Evolutionary conservation across 352 stramenopile species (phyloP).

Genomic region (Pythium guiyangense): DNA sequence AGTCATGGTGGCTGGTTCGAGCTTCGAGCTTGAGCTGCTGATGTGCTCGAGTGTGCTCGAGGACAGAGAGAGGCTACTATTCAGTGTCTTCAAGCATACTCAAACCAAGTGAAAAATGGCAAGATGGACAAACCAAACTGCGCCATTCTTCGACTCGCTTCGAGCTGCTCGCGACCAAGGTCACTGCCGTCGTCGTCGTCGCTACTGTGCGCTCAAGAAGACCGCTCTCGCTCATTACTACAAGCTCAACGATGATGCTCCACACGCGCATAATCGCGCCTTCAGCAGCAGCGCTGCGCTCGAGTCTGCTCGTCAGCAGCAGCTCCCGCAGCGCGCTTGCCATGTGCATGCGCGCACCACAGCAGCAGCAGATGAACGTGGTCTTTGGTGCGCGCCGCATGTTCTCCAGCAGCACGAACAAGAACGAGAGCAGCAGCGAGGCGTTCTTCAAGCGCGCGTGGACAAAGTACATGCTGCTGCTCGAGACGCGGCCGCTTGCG

Average conservation of each 20-base stretch:
- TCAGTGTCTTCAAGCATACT: not conserved
- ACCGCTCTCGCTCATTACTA: not conserved
- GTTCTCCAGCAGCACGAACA: not conserved
- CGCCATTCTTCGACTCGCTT: not conserved
- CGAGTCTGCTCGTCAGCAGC: not conserved
- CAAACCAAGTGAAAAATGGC: not conserved
- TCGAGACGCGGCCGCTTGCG: conserved; percentile 48
- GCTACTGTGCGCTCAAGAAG: not conserved
- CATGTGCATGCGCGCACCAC: not conserved
- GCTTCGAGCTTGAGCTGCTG: too few species aligned
- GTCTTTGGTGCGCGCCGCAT: not conserved
- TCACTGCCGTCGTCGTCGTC: too few species aligned
- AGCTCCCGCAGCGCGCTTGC: not conserved
- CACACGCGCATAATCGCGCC: not conserved
- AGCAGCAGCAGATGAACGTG: not conserved
- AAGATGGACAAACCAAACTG: not conserved
- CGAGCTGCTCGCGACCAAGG: not conserved
- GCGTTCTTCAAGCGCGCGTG: conserved; percentile 28
- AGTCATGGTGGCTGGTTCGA: too few species aligned
- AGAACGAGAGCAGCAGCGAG: not conserved
- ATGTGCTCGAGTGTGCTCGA: not conserved
- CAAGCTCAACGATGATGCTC: not conserved
- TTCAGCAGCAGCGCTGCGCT: not conserved
- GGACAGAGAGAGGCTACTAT: not conserved
- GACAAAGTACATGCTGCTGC: conserved; percentile 44